These are phyloP conservation scores for Linnemannia schmuckeri DNA, from an alignment of 192 early-diverging fungal species.

Conservation along the genomic window DNA sequence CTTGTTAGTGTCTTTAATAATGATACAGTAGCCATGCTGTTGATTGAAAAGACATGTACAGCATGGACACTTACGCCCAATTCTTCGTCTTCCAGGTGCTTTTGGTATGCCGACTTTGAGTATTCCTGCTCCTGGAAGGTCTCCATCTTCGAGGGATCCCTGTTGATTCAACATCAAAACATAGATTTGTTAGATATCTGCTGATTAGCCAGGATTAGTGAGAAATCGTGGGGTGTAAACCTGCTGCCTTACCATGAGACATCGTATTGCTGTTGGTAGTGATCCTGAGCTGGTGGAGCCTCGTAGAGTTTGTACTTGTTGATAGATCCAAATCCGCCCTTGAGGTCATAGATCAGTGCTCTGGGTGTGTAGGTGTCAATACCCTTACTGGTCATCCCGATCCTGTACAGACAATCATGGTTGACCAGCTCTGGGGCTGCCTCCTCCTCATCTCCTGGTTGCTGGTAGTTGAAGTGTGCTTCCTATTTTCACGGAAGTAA, in stretches of 20 bases:
- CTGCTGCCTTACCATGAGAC: conserved; percentile 30
- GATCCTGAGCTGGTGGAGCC: conserved; percentile 56
- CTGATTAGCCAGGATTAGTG: not conserved
- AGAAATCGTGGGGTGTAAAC: not conserved
- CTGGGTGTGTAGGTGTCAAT: conserved; percentile 82
- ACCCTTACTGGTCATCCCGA: conserved; percentile 65
- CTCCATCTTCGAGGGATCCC: conserved; percentile 52
- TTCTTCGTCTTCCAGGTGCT: conserved; percentile 47
- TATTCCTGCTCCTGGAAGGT: conserved; percentile 44
- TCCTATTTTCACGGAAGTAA: conserved; percentile 46
- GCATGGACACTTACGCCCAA: conserved; percentile 19
- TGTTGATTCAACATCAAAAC: not conserved
- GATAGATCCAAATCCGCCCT: conserved; percentile 68
- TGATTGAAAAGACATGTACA: not conserved
- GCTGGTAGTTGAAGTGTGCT: conserved; percentile 62
- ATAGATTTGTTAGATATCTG: not conserved
- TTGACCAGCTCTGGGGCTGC: conserved; percentile 60
- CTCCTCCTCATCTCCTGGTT: conserved; percentile 42
- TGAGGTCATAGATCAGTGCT: conserved; percentile 83
- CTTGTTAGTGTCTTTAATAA: not conserved
- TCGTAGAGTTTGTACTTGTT: conserved; percentile 58
- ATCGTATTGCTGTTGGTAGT: conserved; percentile 57
- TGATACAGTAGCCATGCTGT: not conserved
- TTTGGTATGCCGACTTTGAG: conserved; percentile 35
- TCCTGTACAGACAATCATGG: conserved; percentile 72